Base-by-base conservation (phyloP, 169 alveolate species). In the Besnoitia besnoiti region DNA sequence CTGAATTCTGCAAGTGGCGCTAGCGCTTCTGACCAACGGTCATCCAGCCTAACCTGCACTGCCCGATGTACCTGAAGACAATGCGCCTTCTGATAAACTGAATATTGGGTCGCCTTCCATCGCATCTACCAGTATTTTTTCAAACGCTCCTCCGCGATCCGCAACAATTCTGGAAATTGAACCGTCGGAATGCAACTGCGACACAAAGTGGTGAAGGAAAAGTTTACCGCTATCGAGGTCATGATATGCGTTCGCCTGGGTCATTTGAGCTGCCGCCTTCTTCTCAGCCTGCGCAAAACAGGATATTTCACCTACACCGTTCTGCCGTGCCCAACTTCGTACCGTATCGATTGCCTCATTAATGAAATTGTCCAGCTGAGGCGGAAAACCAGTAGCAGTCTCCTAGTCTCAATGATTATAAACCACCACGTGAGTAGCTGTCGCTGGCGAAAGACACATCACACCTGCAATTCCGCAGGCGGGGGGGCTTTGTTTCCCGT, bases 71-170 rank as follows among this genome's bases (percentile, higher is more conserved):
- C 87, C 87, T 77, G 39, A 24, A 5, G 35, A 37, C n/a, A n/a
- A n/a, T n/a, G n/a, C n/a, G n/a, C n/a, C n/a, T n/a, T n/a, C n/a
- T n/a, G n/a, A n/a, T n/a, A n/a, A n/a, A n/a, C n/a, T n/a, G n/a
- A n/a, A n/a, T n/a, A n/a, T n/a, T n/a, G n/a, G n/a, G n/a, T n/a
- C n/a, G n/a, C n/a, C n/a, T n/a, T n/a, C n/a, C n/a, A n/a, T n/a
- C n/a, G n/a, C n/a, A n/a, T n/a, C n/a, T n/a, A 77, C 87, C 87
- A 77, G 47, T 42, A 77, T 35, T 77, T 77, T 30, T 77, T 77
- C 51, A 77, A 59, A 7, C 87, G 50, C 24, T 77, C 87, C 40
- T 77, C 87, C 21, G 87, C 87, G 27, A 77, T 44, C 14, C 16
- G 50, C 61, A 77, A 59, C 50, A 77, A 30, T 37, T 77, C 87